Conservation (phyloP, 1,139 yeast species). For the Nakaseomyces uthaithaninus region DNA sequence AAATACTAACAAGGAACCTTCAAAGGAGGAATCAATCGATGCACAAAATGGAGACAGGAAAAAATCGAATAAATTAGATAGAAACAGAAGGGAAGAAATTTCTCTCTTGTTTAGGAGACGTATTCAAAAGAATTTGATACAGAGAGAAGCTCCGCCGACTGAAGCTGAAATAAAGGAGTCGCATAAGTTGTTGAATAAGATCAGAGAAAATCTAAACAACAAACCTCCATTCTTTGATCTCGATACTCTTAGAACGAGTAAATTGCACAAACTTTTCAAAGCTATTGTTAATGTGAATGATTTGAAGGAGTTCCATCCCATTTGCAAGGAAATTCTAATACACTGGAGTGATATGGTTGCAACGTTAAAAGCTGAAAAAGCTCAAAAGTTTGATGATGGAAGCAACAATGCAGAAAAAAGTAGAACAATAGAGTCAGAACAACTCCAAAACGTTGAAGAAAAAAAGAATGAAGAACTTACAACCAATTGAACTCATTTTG, state of each 20-base stretch:
- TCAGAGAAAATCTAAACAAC: slow-evolving; percentile 21
- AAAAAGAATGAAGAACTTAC: no score
- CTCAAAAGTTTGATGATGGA: not conserved
- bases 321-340: slow-evolving; percentile 22
- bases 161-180: slow-evolving; percentile 23
- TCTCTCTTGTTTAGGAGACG: slow-evolving; percentile 27
- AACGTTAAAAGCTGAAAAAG: slow-evolving; percentile 23
- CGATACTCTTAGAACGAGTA: slow-evolving; percentile 25
- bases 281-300: slow-evolving; percentile 25
- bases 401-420: not conserved
- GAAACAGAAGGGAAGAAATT: slow-evolving; percentile 24
- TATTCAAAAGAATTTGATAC: slow-evolving; percentile 28
- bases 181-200: slow-evolving; percentile 25
- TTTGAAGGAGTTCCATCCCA: slow-evolving; percentile 26
- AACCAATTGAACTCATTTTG: no score
- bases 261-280: slow-evolving; percentile 28
- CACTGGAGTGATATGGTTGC: slow-evolving; percentile 23
- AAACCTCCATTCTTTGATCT: slow-evolving; percentile 29
- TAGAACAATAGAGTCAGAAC: not conserved
- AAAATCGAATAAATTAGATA: slow-evolving; percentile 22
- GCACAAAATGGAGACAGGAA: slow-evolving; percentile 5
- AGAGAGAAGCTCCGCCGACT: slow-evolving; percentile 27
- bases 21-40: not conserved
- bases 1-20: not conserved
- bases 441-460: no score